A percentile compares a stretch with the other conserved stretches of the same genome.
Conservation (phyloP, 768 basidiomycete species). For the Boletellus ananiceps region DNA sequence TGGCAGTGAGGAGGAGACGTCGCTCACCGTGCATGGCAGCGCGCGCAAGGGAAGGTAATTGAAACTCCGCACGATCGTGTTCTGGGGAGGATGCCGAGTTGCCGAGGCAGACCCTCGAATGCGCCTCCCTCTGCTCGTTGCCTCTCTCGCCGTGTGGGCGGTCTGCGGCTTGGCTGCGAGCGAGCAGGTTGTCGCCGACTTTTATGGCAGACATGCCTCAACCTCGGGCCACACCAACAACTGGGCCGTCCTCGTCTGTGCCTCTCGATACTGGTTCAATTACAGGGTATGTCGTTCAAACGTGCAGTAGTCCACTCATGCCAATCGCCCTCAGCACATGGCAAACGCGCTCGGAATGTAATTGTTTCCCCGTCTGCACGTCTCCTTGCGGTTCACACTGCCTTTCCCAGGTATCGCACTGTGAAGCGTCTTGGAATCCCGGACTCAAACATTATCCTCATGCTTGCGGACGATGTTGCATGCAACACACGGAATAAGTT, state of each 20-base stretch:
- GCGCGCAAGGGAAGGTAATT: slow-evolving; percentile 12
- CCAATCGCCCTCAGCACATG: slow-evolving; percentile 72
- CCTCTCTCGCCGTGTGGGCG: slow-evolving; percentile 35
- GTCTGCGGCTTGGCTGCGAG: slow-evolving; percentile 28
- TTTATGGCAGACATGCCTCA: slow-evolving; percentile 41
- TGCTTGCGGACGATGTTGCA: slow-evolving; percentile 95
- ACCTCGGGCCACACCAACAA: slow-evolving; percentile 79
- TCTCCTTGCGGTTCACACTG: slow-evolving; percentile 1
- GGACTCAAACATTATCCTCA: slow-evolving; percentile 97
- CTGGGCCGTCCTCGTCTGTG: slow-evolving; percentile 95
- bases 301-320: not conserved
- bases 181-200: slow-evolving; percentile 39
- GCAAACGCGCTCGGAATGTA: slow-evolving; percentile 96
- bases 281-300: slow-evolving; percentile 65
- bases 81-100: slow-evolving; percentile 16
- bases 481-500: slow-evolving; percentile 92
- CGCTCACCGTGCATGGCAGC: slow-evolving; percentile 31
- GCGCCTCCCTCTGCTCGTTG: slow-evolving; percentile 28
- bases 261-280: slow-evolving; percentile 98
- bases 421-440: slow-evolving; percentile 97
- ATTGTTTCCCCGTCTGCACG: slow-evolving; percentile 13
- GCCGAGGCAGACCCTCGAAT: slow-evolving; percentile 23
- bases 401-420: slow-evolving; percentile 78
- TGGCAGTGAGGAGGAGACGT: not conserved
- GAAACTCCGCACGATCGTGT: slow-evolving; percentile 18